Conservation (phyloP, 306 rosid species). For the Herpetospermum pedunculosum region DNA sequence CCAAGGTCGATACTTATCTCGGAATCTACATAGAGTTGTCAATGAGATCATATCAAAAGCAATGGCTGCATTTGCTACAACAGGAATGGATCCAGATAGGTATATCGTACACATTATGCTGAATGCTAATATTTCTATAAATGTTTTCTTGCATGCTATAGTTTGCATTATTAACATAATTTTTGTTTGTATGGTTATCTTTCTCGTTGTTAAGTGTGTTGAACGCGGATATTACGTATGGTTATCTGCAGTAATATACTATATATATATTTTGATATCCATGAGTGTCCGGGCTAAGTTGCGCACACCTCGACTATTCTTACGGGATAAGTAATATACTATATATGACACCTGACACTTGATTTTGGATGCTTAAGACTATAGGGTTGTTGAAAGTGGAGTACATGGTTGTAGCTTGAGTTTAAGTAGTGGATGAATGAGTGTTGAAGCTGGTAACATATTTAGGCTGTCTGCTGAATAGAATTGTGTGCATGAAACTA, state of each 20-base stretch:
- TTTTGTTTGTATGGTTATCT: neutral
- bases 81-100: conserved; percentile 91
- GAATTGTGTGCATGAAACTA: neutral
- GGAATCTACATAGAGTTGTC: conserved; percentile 70
- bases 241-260: neutral
- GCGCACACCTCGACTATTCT: no score
- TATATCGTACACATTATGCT: conserved; percentile 36
- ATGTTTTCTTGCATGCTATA: neutral
- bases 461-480: neutral
- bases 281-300: no score
- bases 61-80: conserved; percentile 72
- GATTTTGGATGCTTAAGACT: neutral
- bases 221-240: neutral
- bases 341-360: neutral
- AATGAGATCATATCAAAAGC: conserved; percentile 91
- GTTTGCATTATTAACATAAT: neutral
- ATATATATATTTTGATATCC: no score
- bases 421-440: neutral
- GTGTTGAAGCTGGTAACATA: neutral
- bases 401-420: neutral
- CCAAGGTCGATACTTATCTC: conserved; percentile 80
- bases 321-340: neutral
- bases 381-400: neutral
- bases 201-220: neutral
- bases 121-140: neutral